Conservation (phyloP, 768 basidiomycete species). For the Panellus pusillus region DNA sequence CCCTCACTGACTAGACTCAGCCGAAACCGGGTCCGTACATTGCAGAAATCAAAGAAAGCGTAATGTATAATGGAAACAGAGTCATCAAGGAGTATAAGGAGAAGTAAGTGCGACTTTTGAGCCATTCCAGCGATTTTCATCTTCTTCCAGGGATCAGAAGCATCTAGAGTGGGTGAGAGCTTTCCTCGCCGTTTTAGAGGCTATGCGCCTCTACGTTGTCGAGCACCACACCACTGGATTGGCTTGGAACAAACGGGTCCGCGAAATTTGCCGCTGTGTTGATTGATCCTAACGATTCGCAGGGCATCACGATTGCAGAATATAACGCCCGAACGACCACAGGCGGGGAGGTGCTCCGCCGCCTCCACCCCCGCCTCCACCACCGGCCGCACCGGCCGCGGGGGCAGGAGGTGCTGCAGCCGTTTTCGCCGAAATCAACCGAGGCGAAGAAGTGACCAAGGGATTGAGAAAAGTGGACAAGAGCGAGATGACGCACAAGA, state of each 20-base stretch:
- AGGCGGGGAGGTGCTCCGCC: constrained; percentile 43
- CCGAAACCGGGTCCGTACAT: constrained; percentile 81
- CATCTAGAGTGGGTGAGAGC: constrained; percentile 88
- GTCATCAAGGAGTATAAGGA: constrained; percentile 93
- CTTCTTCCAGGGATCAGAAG: constrained; percentile 65
- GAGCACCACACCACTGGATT: constrained; percentile 87
- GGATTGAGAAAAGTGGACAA: constrained; percentile 91
- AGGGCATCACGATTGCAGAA: constrained; percentile 61
- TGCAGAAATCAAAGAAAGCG: constrained; percentile 81
- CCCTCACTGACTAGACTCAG: constrained; percentile 37
- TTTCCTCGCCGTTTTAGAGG: constrained; percentile 71
- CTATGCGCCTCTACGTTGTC: constrained; percentile 77
- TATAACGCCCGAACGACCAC: constrained; percentile 42
- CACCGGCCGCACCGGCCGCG: constrained; percentile 41
- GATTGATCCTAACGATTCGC: not conserved
- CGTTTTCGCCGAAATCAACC: constrained; percentile 89
- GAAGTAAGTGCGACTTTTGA: constrained; percentile 54
- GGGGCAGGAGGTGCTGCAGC: constrained; percentile 61
- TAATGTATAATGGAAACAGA: constrained; percentile 85
- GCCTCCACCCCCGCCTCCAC: constrained; percentile 52
- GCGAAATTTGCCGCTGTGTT: constrained; percentile 16
- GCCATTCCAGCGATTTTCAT: not conserved
- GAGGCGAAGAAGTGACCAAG: constrained; percentile 87
- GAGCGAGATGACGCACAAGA: constrained; percentile 99
- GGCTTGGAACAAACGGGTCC: constrained; percentile 83